phyloP scores from a whole-genome alignment of 2,329 filamentous ascomycete species.

The Cladorrhinum sp. region DNA sequence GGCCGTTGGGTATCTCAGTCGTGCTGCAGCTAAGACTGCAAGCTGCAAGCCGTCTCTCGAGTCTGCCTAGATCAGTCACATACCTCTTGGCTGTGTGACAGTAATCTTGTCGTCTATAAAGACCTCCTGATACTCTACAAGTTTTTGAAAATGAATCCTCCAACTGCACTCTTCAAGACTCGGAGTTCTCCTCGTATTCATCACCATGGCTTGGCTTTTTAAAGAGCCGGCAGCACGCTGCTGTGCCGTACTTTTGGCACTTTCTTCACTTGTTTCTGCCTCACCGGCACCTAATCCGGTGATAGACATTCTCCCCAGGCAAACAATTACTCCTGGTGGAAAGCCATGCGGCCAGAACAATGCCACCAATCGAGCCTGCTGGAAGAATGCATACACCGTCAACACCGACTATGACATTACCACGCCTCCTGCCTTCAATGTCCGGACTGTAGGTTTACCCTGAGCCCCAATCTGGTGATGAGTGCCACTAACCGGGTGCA shows the following conservation, averaged over 20 bases:
- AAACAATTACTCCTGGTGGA: constrained; percentile 28
- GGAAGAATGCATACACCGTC: constrained; percentile 33
- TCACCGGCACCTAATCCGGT: constrained; percentile 15
- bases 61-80: neutral
- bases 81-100: neutral
- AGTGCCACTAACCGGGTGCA: constrained; percentile 8
- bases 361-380: constrained; percentile 32
- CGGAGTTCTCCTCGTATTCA: neutral
- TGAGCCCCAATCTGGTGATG: neutral
- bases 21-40: neutral
- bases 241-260: constrained; percentile 10
- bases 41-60: neutral
- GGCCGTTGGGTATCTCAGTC: neutral
- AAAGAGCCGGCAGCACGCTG: constrained; percentile 6
- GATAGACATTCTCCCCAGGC: constrained; percentile 19
- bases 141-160: neutral
- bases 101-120: neutral
- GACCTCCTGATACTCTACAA: neutral
- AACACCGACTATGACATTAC: constrained; percentile 31
- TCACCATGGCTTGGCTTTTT: constrained; percentile 7
- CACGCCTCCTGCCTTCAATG: constrained; percentile 29
- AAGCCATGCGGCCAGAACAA: constrained; percentile 31
- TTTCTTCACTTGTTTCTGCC: neutral
- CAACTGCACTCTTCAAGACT: neutral
- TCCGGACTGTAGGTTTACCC: constrained; percentile 24